These are phyloP conservation scores for Schizophyllum commune DNA, from an alignment of 1,284 basidiomycete genomes.

Conservation along the genomic window DNA sequence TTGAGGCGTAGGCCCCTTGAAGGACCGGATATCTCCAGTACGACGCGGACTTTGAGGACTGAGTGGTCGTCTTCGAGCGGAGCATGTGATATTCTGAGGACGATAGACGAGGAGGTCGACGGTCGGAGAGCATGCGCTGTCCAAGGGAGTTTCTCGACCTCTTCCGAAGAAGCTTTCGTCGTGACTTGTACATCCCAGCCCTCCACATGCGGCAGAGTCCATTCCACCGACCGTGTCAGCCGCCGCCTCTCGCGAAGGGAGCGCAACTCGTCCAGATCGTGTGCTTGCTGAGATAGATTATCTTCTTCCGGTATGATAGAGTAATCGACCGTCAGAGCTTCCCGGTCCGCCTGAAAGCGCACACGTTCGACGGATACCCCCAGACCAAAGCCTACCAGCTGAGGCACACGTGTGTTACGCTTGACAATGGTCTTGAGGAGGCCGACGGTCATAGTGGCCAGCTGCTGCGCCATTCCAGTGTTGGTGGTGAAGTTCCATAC, in stretches of 20 bases:
- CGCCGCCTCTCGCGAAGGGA: constrained; percentile 56
- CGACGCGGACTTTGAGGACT: constrained; percentile 70
- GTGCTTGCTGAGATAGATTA: constrained; percentile 32
- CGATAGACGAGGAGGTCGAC: constrained; percentile 34
- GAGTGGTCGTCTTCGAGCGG: constrained; percentile 66
- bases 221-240: constrained; percentile 73
- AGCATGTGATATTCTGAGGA: constrained; percentile 67
- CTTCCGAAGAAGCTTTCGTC: constrained; percentile 62
- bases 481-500: constrained; percentile 74
- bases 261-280: constrained; percentile 52
- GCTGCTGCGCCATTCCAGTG: constrained; percentile 55
- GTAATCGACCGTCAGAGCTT: constrained; percentile 82
- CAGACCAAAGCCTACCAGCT: constrained; percentile 72
- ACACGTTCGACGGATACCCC: constrained; percentile 76
- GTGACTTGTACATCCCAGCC: constrained; percentile 88
- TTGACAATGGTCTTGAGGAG: constrained; percentile 73
- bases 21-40: constrained; percentile 78
- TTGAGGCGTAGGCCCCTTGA: constrained; percentile 75
- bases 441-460: constrained; percentile 76
- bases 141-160: constrained; percentile 73
- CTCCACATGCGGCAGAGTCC: constrained; percentile 66
- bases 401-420: constrained; percentile 68
- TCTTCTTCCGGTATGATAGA: constrained; percentile 75
- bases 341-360: constrained; percentile 73
- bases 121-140: constrained; percentile 56